phyloP scores from a whole-genome alignment of 805 yeast genomes.

The Ogataea kodamae region DNA sequence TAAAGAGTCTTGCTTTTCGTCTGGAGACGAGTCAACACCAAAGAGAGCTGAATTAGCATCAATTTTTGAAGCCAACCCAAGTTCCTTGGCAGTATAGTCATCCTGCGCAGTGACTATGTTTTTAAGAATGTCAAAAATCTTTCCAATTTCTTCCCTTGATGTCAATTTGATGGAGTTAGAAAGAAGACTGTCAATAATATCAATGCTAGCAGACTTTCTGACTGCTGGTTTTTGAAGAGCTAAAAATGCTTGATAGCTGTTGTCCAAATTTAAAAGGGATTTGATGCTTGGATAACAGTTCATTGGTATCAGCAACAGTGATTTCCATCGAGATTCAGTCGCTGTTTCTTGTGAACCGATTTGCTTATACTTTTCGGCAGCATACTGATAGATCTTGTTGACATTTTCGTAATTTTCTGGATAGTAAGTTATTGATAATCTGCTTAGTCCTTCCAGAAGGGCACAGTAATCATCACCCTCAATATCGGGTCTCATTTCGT shows the following conservation, averaged over 20 bases:
- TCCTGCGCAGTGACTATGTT: constrained; percentile 43
- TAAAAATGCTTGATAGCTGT: constrained; percentile 52
- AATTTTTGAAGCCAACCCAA: constrained; percentile 33
- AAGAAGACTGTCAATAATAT: constrained; percentile 58
- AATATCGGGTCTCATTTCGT: constrained; percentile 59
- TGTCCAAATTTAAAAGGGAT: constrained; percentile 37
- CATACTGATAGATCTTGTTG: constrained; percentile 57
- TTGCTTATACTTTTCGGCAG: constrained; percentile 37
- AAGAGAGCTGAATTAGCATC: constrained; percentile 20
- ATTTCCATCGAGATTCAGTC: constrained; percentile 29
- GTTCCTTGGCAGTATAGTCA: constrained; percentile 34
- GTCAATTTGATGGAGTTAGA: constrained; percentile 35
- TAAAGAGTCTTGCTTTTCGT: constrained; percentile 26
- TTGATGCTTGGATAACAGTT: constrained; percentile 37
- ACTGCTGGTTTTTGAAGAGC: constrained; percentile 47
- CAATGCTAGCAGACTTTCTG: constrained; percentile 56
- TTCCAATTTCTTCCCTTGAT: constrained; percentile 50
- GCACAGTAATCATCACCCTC: constrained; percentile 61
- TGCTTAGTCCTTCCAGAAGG: constrained; percentile 62
- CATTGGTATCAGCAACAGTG: constrained; percentile 48
- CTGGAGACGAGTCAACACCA: constrained; percentile 25
- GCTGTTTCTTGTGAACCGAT: constrained; percentile 16
- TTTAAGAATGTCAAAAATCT: constrained; percentile 54
- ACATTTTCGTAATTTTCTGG: constrained; percentile 58
- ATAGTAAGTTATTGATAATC: constrained; percentile 62